Conservation (phyloP, 1,284 basidiomycete genomes). For the Cryptococcus neoformans region DNA sequence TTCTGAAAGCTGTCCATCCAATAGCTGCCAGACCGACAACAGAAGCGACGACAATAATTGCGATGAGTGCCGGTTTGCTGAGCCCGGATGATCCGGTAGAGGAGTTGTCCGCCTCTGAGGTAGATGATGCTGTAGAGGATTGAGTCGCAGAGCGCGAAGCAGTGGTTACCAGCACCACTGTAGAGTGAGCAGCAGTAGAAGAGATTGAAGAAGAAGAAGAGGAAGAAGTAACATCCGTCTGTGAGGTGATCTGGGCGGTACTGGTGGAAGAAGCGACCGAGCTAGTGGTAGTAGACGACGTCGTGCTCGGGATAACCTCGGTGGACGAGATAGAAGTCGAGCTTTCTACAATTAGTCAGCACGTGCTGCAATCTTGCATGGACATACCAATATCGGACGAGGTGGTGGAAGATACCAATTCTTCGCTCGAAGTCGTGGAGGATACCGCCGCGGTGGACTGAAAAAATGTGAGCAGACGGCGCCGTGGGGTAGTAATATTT, state of each 20-base stretch:
- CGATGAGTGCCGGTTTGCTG: slow-evolving; percentile 61
- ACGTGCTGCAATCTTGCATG: too few relatives aligned
- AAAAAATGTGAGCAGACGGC: too few relatives aligned
- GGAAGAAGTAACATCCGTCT: slow-evolving; percentile 2
- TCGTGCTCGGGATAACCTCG: background rate
- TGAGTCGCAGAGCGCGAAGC: slow-evolving; percentile 11
- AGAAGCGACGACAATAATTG: slow-evolving; percentile 67
- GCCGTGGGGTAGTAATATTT: too few relatives aligned
- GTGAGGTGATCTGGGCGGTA: slow-evolving; percentile 1
- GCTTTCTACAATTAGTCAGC: background rate
- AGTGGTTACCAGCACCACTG: slow-evolving; percentile 19
- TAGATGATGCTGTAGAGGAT: slow-evolving; percentile 16
- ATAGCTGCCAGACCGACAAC: slow-evolving; percentile 65
- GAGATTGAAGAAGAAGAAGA: background rate
- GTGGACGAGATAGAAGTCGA: background rate
- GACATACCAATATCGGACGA: too few relatives aligned
- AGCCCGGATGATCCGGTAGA: slow-evolving; percentile 24
- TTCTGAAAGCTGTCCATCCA: slow-evolving; percentile 83
- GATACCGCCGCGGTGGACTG: too few relatives aligned
- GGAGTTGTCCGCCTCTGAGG: slow-evolving; percentile 16
- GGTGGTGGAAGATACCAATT: too few relatives aligned
- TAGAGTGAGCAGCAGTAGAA: slow-evolving; percentile 13
- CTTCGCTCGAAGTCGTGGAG: too few relatives aligned
- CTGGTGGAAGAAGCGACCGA: slow-evolving; percentile 4
- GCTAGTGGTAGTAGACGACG: background rate